A percentile compares a stretch with the other conserved stretches of the same genome.
phyloP scores from a whole-genome alignment of 2,329 filamentous ascomycete genomes.

The Dactylella cylindrospora region DNA sequence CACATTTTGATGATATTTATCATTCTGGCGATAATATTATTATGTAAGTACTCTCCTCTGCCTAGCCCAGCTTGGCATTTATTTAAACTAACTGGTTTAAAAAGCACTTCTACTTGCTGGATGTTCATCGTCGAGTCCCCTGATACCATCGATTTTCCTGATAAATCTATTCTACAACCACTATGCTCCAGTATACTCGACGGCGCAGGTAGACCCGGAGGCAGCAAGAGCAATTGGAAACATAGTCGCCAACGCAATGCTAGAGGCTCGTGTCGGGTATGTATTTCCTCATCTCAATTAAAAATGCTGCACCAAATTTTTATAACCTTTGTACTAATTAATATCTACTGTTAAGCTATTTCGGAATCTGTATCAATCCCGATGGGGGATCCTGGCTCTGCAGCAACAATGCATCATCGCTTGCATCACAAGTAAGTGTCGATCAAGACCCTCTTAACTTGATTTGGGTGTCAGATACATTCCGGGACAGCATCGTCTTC shows the following conservation, averaged over 20 bases:
- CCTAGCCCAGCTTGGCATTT: neutral
- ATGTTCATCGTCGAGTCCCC: conserved; percentile 91
- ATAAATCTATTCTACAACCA: conserved; percentile 95
- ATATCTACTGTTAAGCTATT: conserved; percentile 61
- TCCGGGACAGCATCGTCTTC: conserved; percentile 98
- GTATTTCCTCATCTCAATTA: neutral
- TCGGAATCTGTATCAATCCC: conserved; percentile 92
- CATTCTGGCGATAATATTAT: conserved; percentile 84
- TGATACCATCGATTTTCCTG: conserved; percentile 94
- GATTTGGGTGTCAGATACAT: conserved; percentile 94
- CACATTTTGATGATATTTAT: conserved; percentile 98
- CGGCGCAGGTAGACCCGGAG: conserved; percentile 86
- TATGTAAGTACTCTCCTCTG: conserved; percentile 67
- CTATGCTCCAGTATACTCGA: conserved; percentile 78
- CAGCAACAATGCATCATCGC: conserved; percentile 91
- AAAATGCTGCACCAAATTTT: neutral
- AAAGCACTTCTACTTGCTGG: conserved; percentile 87
- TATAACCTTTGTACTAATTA: neutral
- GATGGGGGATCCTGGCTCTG: conserved; percentile 90
- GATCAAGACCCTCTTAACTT: conserved; percentile 96
- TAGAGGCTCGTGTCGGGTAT: conserved; percentile 82
- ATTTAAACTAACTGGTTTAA: conserved; percentile 22
- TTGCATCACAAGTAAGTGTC: conserved; percentile 83
- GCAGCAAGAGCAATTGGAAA: conserved; percentile 82
- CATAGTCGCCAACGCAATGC: conserved; percentile 78